Percentiles rank a stretch among this genome's conserved stretches.
phyloP scores from a whole-genome alignment of 352 stramenopile genomes.

The Phytophthora citrophthora region DNA sequence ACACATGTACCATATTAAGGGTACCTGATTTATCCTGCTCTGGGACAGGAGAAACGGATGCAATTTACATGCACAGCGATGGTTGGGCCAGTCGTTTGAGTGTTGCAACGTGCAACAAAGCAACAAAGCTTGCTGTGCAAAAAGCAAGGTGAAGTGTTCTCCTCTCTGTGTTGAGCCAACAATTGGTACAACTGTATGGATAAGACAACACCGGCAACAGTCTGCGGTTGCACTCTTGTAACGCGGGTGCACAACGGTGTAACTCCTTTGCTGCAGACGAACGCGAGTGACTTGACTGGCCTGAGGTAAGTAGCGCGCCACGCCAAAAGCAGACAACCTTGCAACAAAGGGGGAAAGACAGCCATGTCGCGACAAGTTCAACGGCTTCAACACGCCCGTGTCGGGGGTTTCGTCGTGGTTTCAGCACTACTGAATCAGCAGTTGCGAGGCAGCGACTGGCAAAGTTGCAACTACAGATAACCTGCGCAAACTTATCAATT shows the following conservation, averaged over 20 bases:
- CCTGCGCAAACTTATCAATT: neutral
- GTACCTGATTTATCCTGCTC: neutral
- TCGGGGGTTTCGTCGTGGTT: conserved; percentile 31
- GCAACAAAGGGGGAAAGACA: conserved; percentile 20
- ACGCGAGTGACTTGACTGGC: conserved; percentile 5
- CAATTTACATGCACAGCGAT: neutral
- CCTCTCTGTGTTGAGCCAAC: too few relatives aligned
- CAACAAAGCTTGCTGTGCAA: too few relatives aligned
- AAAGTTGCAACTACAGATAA: neutral
- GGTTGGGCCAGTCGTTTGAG: neutral
- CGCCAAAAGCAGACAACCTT: neutral
- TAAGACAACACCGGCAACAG: conserved; percentile 6
- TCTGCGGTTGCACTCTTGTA: conserved; percentile 15
- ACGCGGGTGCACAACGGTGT: neutral
- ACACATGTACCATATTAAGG: neutral
- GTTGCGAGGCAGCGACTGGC: too few relatives aligned
- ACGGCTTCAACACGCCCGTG: conserved; percentile 14
- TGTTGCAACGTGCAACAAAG: neutral
- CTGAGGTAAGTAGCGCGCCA: conserved; percentile 2
- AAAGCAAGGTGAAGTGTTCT: too few relatives aligned
- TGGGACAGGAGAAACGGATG: neutral
- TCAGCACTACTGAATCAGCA: conserved; percentile 18
- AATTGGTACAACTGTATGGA: neutral
- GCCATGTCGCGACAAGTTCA: conserved; percentile 14
- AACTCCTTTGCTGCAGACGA: conserved; percentile 17